Base-by-base conservation (phyloP, 208 protist species). In the Spongospora subterranea region DNA sequence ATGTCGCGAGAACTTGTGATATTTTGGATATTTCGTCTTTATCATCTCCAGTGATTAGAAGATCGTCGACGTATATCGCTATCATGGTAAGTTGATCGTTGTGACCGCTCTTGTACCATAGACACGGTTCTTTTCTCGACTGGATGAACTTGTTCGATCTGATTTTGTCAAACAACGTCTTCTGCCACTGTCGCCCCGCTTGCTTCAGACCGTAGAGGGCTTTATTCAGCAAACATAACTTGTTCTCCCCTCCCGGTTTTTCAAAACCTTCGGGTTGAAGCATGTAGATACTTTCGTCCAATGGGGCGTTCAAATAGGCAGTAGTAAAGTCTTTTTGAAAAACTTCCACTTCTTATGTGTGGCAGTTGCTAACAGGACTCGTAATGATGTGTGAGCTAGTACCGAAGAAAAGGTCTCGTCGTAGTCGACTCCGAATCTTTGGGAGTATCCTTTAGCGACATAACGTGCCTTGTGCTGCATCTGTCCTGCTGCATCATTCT, bases 201-300 rank as follows among this genome's bases (percentile, higher is more conserved):
- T 82, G 71, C 71, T 82, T 82, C 40, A 82, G 40, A 39, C 71
- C 71, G 71, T 82, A 82, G n/a, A 82, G 71, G 71, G 71, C n/a
- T 43, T 82, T 82, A 13, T 45, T 35, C 11, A 82, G 40, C 11
- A 45, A 40, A n/a, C 71, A 43, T 82, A 82, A 6, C 40, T 82
- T 82, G 71, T 82, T 6, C 35, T 82, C 71, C 71, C 11, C 35
- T 35, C 71, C 71, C n/a, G 6, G 6, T 13, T 35, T 82, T 40
- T 20, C 71, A n/a, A 82, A 82, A 35, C 71, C 71, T 17, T 35
- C 17, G 6, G 71, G 71, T 35, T 82, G 71, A 45, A 20, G 71
- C 71, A 82, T 82, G 71, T 82, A 82, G 6, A 82, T 82, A 40
- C 17, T 6, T 35, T 43, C 35, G 35, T 6, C n/a, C 40, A 43